Base-by-base conservation (phyloP, 78 protist genomes). In the Chrysochromulina parva region DNA sequence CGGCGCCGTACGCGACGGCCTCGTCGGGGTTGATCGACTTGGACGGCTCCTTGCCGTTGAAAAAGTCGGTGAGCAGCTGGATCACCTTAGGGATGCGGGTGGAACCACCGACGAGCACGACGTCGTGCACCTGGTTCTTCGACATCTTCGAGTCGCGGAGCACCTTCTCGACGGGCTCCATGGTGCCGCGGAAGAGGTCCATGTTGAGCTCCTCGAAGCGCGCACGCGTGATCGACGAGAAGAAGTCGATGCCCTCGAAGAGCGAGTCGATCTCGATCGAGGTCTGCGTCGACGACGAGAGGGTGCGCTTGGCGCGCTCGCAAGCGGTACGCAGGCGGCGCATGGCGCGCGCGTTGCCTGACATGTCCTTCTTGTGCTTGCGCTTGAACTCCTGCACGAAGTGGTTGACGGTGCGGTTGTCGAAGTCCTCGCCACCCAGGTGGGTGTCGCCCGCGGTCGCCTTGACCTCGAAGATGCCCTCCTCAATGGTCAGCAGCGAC, bases 1-100 rank as follows among this genome's bases (percentile, higher is more conserved):
- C 99, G 71, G 99, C 99, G 47, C 99, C 99, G 94, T 99, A 97
- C 81, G 99, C 99, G 38, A 99, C 99, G 17, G 99, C 99, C 97
- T 98, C 99, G 74, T 98, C 99, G 26, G 99, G 99, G 95, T 98
- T 98, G 97, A 97, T 96, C 54, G 95, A 78, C 91, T 87, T 67
- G 96, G 90, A 84, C 50, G 93, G 96, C 89, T 96, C 99, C 95
- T 97, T 98, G 87, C 99, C 99, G 90, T 95, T 90, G 97, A 99
- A 98, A 94, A 80, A 98, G 92, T 99, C 99, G 28, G 76, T 80
- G 92, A 98, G 95, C 88, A 98, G 92, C 87, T 94, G 88, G 97
- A 97, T 99, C n/a, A 98, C 95, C 96, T 97, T 96, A 62, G 99
- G 99, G 90, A 98, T 97, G 54, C 99, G 97, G 19, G 99, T 98